Percentiles rank a stretch among this genome's conserved stretches.
Conservation (phyloP, 176 grass and related monocot species). For the Oryza punctata region DNA sequence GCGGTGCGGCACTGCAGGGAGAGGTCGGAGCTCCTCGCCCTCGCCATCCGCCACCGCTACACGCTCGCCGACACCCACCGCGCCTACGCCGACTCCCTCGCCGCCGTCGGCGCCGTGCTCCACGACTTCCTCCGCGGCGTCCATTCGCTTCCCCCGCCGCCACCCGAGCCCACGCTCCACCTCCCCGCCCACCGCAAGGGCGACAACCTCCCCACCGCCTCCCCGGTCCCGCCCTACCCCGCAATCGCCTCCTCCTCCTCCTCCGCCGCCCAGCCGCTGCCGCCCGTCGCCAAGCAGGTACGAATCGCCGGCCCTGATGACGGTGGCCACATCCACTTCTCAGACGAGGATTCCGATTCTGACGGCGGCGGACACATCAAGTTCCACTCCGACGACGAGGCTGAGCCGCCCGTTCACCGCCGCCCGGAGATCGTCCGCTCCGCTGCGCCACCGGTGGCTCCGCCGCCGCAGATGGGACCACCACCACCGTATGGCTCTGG, state of each 20-base stretch:
- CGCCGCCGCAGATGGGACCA: slow-evolving; percentile 26
- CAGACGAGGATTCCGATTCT: slow-evolving; percentile 54
- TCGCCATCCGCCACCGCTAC: slow-evolving; percentile 76
- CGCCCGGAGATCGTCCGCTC: slow-evolving; percentile 34
- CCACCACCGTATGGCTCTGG: slow-evolving; percentile 38
- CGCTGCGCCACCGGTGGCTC: neutral
- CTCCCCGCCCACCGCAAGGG: slow-evolving; percentile 76
- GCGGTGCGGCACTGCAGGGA: slow-evolving; percentile 75
- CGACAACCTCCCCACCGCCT: slow-evolving; percentile 50
- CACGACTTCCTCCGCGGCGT: slow-evolving; percentile 61
- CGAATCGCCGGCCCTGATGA: slow-evolving; percentile 44
- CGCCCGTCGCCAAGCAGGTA: slow-evolving; percentile 46
- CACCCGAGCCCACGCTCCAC: slow-evolving; percentile 54
- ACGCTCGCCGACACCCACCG: slow-evolving; percentile 83
- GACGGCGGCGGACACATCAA: slow-evolving; percentile 58
- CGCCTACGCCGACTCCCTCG: slow-evolving; percentile 66
- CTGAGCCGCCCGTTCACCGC: slow-evolving; percentile 5
- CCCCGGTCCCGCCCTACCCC: neutral
- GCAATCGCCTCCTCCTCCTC: slow-evolving; percentile 32
- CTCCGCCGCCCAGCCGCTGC: neutral
- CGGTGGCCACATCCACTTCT: slow-evolving; percentile 65
- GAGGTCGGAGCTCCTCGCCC: slow-evolving; percentile 57
- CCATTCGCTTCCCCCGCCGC: slow-evolving; percentile 45
- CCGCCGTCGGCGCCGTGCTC: slow-evolving; percentile 51
- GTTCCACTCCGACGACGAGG: slow-evolving; percentile 67